Evolutionary conservation across 306 rosid species (phyloP).

Genomic region (Malus sylvestris): DNA sequence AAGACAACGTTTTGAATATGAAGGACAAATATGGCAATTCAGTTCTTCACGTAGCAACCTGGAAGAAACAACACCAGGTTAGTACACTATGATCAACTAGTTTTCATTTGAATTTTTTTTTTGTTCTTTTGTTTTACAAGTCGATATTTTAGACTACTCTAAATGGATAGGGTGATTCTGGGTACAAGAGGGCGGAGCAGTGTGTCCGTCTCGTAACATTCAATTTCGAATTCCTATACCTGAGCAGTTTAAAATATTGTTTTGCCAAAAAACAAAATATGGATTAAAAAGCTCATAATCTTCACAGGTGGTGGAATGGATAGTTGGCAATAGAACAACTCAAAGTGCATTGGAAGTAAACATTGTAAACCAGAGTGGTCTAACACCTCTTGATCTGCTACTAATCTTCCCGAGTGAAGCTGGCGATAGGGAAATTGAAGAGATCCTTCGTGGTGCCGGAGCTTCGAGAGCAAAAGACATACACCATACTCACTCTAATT

Average conservation of each 20-base stretch:
- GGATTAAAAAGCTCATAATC: no score
- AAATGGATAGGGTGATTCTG: no score
- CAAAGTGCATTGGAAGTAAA: background rate
- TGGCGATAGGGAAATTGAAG: constrained; percentile 17
- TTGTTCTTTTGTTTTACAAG: background rate
- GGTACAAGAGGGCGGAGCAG: no score
- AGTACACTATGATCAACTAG: background rate
- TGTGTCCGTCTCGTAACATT: no score
- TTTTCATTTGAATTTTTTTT: no score
- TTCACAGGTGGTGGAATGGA: constrained; percentile 22
- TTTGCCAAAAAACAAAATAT: no score
- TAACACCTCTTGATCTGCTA: constrained; percentile 22
- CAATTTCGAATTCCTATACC: no score
- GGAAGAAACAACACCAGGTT: constrained; percentile 28
- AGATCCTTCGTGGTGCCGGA: constrained; percentile 10
- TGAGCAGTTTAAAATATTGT: no score
- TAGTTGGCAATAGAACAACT: background rate
- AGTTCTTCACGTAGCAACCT: constrained; percentile 26
- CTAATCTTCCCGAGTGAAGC: constrained; percentile 25
- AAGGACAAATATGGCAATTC: constrained; percentile 21
- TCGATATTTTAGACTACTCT: background rate
- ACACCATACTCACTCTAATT: background rate
- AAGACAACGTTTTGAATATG: background rate
- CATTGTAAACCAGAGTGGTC: constrained; percentile 6
- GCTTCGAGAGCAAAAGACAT: constrained; percentile 6